Evolutionary conservation across 2,329 filamentous ascomycete genomes (phyloP), one percentile per base, ranked within the genome.

Genomic region (Dothideomycetidae sp.): DNA sequence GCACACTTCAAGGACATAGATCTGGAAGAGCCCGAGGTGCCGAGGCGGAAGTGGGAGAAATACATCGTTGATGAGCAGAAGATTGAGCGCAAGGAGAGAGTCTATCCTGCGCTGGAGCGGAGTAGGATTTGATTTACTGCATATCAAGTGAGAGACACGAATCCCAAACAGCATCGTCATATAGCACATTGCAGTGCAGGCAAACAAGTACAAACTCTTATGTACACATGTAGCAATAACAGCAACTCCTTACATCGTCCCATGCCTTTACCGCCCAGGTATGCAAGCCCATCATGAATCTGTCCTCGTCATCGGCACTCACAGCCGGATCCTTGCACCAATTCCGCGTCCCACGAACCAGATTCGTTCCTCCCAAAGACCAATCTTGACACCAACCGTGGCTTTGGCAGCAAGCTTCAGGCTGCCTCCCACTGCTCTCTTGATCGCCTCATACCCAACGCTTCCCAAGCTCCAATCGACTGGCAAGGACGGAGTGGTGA

Each of bases 371-470:
- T 66, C 70, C 75, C 83, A 96, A 49, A 71, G 62, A 5, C 80
- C 83, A 40, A 96, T 61, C 47, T 73, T 68, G 4, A 96, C 64
- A 1, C 75, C 76, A 1, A 93, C 80, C 29, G 75, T 66, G 1
- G 86, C 90, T 48, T 68, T 66, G 1, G 85, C 83, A 57, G 85
- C 81, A 42, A 96, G 59, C 57, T 80, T 81, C 47, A 96, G 57
- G 15, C 66, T 68, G 0, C 88, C 86, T 1, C 88, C 88, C 1
- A 96, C 57, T 9, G 88, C 88, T 48, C 77, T 75, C 48, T 67
- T 73, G 10, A 96, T 66, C 36, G 81, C 82, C 29, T 84, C 83
- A 48, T 88, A 92, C 2, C 88, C 90, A 9, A 92, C 73, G 10
- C 75, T 76, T 10, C 73, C 76, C 12, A 84, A 53, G 21, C 73